Conservation (phyloP, 2,329 filamentous ascomycete species). For the Drechslerella dactyloides region DNA sequence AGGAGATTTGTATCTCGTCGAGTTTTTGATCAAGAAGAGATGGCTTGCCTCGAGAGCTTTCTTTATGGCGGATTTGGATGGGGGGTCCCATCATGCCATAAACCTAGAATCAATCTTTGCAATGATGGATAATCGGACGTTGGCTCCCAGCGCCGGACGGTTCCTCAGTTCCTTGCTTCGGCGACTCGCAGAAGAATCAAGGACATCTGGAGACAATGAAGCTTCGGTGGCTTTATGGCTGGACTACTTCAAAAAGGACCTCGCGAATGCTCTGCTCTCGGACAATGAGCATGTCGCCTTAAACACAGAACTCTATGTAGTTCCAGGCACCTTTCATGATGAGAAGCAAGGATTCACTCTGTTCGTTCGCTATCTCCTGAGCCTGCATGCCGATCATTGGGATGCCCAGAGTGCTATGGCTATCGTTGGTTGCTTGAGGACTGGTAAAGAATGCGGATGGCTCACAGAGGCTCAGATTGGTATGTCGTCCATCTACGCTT, state of each 20-base stretch:
- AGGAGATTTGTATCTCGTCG: slow-evolving; percentile 38
- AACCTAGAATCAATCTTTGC: slow-evolving; percentile 23
- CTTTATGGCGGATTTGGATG: neutral
- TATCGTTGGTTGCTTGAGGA: slow-evolving; percentile 52
- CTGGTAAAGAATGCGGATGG: slow-evolving; percentile 53
- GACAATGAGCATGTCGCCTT: slow-evolving; percentile 28
- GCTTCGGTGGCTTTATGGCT: slow-evolving; percentile 20
- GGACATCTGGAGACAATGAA: neutral
- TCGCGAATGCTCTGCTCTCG: slow-evolving; percentile 32
- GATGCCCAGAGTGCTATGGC: slow-evolving; percentile 32
- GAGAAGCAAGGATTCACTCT: slow-evolving; percentile 57
- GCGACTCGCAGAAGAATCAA: slow-evolving; percentile 20
- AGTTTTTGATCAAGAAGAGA: slow-evolving; percentile 46
- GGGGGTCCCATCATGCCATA: slow-evolving; percentile 61
- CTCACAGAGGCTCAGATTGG: slow-evolving; percentile 50
- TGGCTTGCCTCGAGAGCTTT: slow-evolving; percentile 57
- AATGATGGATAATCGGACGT: slow-evolving; percentile 50
- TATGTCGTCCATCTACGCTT: slow-evolving; percentile 5
- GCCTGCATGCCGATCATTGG: slow-evolving; percentile 54
- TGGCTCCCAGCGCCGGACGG: slow-evolving; percentile 53
- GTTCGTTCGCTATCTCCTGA: slow-evolving; percentile 61
- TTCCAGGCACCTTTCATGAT: slow-evolving; percentile 35
- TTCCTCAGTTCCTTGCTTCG: slow-evolving; percentile 34
- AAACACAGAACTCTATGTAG: slow-evolving; percentile 42
- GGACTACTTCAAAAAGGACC: slow-evolving; percentile 19